phyloP scores from a whole-genome alignment of 345 rosid genomes.

The Populus deltoides region DNA sequence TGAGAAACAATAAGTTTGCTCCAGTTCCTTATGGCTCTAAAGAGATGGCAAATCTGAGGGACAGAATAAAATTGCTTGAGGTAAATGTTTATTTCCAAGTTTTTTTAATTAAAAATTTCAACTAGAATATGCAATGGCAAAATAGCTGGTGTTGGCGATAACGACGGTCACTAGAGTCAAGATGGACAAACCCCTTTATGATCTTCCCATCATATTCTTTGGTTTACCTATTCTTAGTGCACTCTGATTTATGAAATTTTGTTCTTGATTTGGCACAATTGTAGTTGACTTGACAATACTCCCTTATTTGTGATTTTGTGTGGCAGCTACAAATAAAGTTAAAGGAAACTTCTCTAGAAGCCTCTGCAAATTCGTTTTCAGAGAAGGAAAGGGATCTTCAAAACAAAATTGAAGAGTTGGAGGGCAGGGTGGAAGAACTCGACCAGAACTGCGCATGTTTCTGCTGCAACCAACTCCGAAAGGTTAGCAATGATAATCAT shows the following conservation, averaged over 20 bases:
- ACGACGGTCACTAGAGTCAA: not conserved
- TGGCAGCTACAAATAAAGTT: constrained; percentile 61
- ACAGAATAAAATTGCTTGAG: constrained; percentile 60
- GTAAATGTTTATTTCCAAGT: constrained; percentile 29
- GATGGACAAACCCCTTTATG: not conserved
- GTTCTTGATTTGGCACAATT: not conserved
- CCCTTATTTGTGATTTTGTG: constrained; percentile 9
- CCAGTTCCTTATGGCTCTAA: constrained; percentile 39
- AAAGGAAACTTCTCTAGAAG: constrained; percentile 61
- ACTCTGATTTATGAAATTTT: not conserved
- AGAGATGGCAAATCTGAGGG: constrained; percentile 57
- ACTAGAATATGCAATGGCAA: not conserved
- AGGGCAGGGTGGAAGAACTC: constrained; percentile 47
- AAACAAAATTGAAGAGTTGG: constrained; percentile 54
- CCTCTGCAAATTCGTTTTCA: constrained; percentile 46
- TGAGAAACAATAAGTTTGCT: constrained; percentile 46
- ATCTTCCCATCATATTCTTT: not conserved
- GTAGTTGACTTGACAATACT: not conserved
- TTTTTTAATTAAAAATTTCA: not conserved
- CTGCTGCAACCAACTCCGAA: constrained; percentile 12
- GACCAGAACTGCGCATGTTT: constrained; percentile 28
- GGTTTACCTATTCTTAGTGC: not conserved
- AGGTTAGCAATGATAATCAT: constrained; percentile 34
- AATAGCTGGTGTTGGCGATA: not conserved
- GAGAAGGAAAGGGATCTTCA: constrained; percentile 59